Evolutionary conservation across 1,284 basidiomycete species (phyloP).

Genomic region (Boletus semigastroideus): DNA sequence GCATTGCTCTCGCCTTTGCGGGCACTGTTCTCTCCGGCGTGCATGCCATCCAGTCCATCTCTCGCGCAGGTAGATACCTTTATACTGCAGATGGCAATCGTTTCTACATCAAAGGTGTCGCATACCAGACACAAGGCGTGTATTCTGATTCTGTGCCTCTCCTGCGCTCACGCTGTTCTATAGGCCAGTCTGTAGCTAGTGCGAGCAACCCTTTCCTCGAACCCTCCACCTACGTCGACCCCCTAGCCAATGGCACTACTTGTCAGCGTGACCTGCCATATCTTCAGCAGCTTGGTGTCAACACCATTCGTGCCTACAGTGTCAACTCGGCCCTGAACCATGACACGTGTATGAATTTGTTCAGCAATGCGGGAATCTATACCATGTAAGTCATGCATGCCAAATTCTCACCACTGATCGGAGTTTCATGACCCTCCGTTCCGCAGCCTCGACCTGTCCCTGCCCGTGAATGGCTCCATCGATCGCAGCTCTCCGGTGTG

Average conservation of each 20-base stretch:
- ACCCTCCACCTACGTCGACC: conserved; percentile 74
- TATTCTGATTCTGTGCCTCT: not conserved
- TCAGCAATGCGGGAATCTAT: conserved; percentile 84
- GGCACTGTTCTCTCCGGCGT: conserved; percentile 40
- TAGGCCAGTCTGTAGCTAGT: conserved; percentile 47
- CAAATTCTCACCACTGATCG: not conserved
- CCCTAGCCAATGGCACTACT: conserved; percentile 64
- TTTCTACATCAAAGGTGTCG: conserved; percentile 91
- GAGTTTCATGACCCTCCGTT: conserved; percentile 6
- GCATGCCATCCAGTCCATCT: conserved; percentile 57
- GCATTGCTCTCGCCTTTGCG: conserved; percentile 18
- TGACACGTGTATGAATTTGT: conserved; percentile 79
- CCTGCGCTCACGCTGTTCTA: conserved; percentile 1
- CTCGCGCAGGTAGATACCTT: conserved; percentile 74
- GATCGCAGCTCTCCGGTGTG: conserved; percentile 75
- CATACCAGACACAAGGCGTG: conserved; percentile 85
- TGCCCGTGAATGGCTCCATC: conserved; percentile 86
- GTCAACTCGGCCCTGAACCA: conserved; percentile 83
- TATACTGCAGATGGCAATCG: conserved; percentile 71
- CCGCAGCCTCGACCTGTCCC: conserved; percentile 74
- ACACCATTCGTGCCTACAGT: conserved; percentile 81
- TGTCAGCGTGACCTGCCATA: conserved; percentile 81
- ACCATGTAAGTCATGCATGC: conserved; percentile 63
- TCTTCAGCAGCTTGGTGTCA: conserved; percentile 69
- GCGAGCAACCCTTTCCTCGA: conserved; percentile 76